Conservation (phyloP, 228 moss, liverwort and hornwort species). For the Sphagnum magellanicum region DNA sequence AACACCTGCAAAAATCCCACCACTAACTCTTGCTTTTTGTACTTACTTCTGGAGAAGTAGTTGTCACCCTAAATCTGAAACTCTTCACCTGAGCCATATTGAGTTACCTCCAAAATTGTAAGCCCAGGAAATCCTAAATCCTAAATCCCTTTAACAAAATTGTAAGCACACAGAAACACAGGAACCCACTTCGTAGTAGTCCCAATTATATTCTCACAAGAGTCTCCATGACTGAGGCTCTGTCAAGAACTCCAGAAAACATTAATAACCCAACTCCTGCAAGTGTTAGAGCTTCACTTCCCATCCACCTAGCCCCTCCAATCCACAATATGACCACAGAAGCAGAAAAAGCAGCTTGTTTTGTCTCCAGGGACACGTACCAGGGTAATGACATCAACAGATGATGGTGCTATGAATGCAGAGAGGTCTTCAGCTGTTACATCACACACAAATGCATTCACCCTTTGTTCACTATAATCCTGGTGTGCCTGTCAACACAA, state of each 20-base stretch:
- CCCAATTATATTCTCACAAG: too few species aligned
- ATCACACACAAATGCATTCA: constrained; percentile 88
- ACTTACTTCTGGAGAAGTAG: not conserved
- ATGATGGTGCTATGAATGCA: constrained; percentile 35
- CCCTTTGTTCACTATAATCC: constrained; percentile 59
- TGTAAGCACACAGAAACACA: too few species aligned
- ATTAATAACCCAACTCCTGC: too few species aligned
- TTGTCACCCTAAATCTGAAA: too few species aligned
- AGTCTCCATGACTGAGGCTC: too few species aligned
- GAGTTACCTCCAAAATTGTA: not conserved
- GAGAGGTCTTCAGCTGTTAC: constrained; percentile 59
- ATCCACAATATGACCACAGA: not conserved
- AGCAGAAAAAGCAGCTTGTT: not conserved
- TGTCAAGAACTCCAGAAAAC: too few species aligned
- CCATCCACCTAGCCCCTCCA: too few species aligned
- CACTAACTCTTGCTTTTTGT: not conserved
- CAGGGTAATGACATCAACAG: constrained; percentile 85
- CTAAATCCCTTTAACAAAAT: not conserved
- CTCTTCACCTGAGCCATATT: too few species aligned
- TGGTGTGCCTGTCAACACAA: constrained; percentile 56
- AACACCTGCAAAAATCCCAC: constrained; percentile 46
- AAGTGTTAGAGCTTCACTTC: too few species aligned
- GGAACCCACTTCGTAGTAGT: too few species aligned
- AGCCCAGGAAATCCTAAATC: not conserved
- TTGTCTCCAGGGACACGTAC: constrained; percentile 7